A percentile compares a stretch with the other conserved stretches of the same genome.
Conservation (phyloP, 164 flowering plant genomes). For the Vitis riparia region DNA sequence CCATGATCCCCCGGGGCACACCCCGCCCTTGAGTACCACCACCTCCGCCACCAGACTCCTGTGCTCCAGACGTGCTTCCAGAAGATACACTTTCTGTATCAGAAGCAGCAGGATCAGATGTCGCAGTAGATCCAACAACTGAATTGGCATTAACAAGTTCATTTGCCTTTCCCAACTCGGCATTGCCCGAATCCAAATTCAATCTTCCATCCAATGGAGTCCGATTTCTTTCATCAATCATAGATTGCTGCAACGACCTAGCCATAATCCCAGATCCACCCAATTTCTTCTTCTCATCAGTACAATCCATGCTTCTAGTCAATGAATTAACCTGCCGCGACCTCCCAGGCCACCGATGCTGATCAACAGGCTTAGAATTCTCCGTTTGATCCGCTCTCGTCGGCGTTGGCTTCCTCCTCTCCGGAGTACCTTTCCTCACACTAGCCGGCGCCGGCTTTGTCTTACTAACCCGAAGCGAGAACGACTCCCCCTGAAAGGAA, state of each 20-base stretch:
- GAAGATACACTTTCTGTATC: constrained; percentile 59
- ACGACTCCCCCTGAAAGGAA: constrained; percentile 71
- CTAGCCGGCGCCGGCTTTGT: constrained; percentile 37
- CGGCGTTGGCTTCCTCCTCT: constrained; percentile 39
- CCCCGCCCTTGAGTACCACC: constrained; percentile 16
- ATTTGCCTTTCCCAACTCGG: neutral
- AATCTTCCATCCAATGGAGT: constrained; percentile 13
- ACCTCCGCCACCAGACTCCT: constrained; percentile 12
- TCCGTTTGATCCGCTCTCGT: constrained; percentile 34
- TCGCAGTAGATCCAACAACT: constrained; percentile 13
- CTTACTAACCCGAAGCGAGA: constrained; percentile 40
- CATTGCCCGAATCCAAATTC: constrained; percentile 17
- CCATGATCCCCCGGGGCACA: constrained; percentile 37
- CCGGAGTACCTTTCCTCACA: constrained; percentile 46
- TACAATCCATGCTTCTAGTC: constrained; percentile 46
- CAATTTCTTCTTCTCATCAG: constrained; percentile 29
- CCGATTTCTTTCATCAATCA: constrained; percentile 28
- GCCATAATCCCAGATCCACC: constrained; percentile 36
- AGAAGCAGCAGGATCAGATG: constrained; percentile 21
- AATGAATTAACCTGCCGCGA: constrained; percentile 24
- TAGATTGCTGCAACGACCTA: constrained; percentile 37
- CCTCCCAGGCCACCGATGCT: constrained; percentile 60
- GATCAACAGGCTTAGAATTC: constrained; percentile 39
- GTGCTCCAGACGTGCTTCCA: constrained; percentile 32
- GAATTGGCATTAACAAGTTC: constrained; percentile 8